These are phyloP conservation scores for Penicillium tannophilum DNA, from an alignment of 495 filamentous ascomycete species.

Conservation along the genomic window DNA sequence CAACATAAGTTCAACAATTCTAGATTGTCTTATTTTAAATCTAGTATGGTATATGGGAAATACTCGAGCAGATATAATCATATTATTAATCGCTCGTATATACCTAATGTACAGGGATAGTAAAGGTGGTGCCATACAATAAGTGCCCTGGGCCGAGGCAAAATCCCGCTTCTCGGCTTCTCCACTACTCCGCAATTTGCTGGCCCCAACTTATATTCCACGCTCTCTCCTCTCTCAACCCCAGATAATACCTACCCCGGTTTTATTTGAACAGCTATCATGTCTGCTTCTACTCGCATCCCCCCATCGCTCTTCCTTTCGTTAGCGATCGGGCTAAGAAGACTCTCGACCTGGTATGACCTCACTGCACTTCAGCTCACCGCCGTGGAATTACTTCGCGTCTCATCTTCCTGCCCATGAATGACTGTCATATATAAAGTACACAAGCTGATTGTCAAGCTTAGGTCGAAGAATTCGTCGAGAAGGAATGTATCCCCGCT, in stretches of 20 bases:
- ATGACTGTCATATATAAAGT: neutral
- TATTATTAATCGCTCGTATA: too few relatives aligned
- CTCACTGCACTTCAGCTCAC: neutral
- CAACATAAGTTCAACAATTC: too few relatives aligned
- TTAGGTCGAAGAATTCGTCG: constrained; percentile 91
- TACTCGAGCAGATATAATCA: too few relatives aligned
- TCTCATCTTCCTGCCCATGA: neutral
- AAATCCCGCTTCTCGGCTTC: constrained; percentile 31
- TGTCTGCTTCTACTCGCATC: constrained; percentile 65
- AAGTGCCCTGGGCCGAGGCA: constrained; percentile 29
- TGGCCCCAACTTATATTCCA: constrained; percentile 25
- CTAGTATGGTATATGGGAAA: too few relatives aligned
- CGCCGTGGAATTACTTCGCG: neutral
- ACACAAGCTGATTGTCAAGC: neutral
- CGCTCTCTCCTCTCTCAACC: constrained; percentile 11
- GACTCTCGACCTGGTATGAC: constrained; percentile 63
- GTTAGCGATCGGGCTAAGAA: constrained; percentile 83
- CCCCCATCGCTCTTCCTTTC: constrained; percentile 64
- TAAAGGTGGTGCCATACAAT: constrained; percentile 4
- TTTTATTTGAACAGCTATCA: constrained; percentile 27
- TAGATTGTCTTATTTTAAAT: too few relatives aligned
- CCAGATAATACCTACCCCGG: neutral
- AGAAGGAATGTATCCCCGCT: constrained; percentile 91
- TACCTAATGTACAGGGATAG: neutral
- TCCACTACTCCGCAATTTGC: constrained; percentile 34